phyloP scores from a whole-genome alignment of 441 rosid species.

The Populus hybrid region DNA sequence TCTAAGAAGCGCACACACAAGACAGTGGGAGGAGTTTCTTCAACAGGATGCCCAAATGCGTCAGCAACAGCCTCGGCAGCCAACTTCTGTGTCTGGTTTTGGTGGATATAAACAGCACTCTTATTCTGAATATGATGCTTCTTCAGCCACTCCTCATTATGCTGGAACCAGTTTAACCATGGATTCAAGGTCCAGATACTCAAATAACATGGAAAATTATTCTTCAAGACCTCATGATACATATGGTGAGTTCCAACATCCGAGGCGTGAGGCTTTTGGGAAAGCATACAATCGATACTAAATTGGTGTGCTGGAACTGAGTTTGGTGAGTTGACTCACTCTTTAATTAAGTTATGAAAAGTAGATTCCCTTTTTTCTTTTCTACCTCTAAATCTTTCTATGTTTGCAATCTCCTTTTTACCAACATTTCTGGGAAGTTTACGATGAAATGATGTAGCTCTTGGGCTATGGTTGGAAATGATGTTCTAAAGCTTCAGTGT shows the following conservation, averaged over 20 bases:
- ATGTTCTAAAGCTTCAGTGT: background rate
- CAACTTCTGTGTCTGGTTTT: constrained; percentile 51
- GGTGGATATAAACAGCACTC: constrained; percentile 69
- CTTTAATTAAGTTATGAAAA: constrained; percentile 17
- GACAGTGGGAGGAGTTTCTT: constrained; percentile 84
- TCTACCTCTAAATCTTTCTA: background rate
- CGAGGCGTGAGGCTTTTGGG: constrained; percentile 79
- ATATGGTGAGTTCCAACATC: constrained; percentile 73
- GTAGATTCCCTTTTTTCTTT: background rate
- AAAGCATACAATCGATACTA: constrained; percentile 77
- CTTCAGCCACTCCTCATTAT: constrained; percentile 52
- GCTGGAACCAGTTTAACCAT: constrained; percentile 48
- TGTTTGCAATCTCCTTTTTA: background rate
- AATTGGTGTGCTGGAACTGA: constrained; percentile 27
- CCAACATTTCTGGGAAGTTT: too few relatives aligned
- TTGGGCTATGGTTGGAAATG: background rate
- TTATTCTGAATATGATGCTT: constrained; percentile 64
- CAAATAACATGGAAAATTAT: constrained; percentile 62
- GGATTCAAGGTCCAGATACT: constrained; percentile 64
- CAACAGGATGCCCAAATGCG: constrained; percentile 71
- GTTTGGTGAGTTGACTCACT: constrained; percentile 61
- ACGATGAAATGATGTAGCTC: background rate
- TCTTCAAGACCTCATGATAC: constrained; percentile 65
- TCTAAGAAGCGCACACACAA: constrained; percentile 58
- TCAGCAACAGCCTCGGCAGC: constrained; percentile 63